Base-by-base conservation (phyloP, 129 eudicot genomes). In the Tagetes erecta region DNA sequence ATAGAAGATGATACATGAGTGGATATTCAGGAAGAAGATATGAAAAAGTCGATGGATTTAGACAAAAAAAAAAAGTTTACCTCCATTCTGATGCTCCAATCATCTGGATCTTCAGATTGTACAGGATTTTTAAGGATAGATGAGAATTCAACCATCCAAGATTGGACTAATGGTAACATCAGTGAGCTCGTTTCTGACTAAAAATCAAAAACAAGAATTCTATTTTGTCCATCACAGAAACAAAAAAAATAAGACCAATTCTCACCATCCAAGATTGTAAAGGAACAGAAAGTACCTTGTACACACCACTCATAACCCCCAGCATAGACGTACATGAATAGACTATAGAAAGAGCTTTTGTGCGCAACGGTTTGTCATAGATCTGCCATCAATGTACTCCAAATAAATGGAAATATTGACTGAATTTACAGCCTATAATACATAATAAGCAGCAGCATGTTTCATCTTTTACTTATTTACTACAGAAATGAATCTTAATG, bases 71-170 rank as follows among this genome's bases (percentile, higher is more conserved):
- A 39, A 20, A 20, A 20, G 27, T 20, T 20, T 45, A 94, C 99
- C 97, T 91, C 99, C 96, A 91, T 90, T 81, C 97, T 82, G 71
- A 91, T 86, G 84, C 92, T 85, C 99, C 99, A 94, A 68, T 94
- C 99, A 83, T 91, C 97, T 75, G 99, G 97, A 79, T 91, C 99
- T 79, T 91, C 99, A 58, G 97, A 87, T 82, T 84, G 91, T 66
- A 94, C 92, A 39, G 97, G 90, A 44, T 68, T 73, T 34, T 80
- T 78, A 71, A 94, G 87, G 35, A 91, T 85, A 67, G 70, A 81
- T 6, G 97, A 86, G 62, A 94, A 86, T 65, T 91, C 97, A 39
- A 85, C 85, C 88, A 94, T 85, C 99, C 97, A 94, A 62, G 85
- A 78, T 58, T 88, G 83, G 70, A 91, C 83, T 91, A 94, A 84